Conservation (phyloP, 2,329 filamentous ascomycete species). For the Rhexocercosporidium sp. region DNA sequence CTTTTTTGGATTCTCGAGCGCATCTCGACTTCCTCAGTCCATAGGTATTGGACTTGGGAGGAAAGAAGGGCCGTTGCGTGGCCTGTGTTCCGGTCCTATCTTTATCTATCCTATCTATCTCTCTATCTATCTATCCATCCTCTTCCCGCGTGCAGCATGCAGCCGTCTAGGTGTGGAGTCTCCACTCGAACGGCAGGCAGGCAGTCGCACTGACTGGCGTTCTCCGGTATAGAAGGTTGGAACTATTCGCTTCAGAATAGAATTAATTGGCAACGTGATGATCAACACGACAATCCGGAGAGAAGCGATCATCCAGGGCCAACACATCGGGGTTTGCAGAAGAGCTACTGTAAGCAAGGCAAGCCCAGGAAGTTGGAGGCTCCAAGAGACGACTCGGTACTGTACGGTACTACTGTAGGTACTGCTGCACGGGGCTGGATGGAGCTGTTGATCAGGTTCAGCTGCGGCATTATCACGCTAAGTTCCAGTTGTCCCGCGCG, state of each 20-base stretch:
- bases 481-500: background rate
- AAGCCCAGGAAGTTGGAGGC: background rate
- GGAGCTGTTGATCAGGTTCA: background rate
- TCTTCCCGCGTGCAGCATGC: background rate
- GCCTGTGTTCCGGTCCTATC: background rate
- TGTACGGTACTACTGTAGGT: too few species aligned
- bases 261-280: background rate
- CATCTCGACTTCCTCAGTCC: background rate
- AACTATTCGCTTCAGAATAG: background rate
- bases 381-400: background rate
- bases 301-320: background rate
- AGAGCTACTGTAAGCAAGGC: background rate
- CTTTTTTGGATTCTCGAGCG: too few species aligned
- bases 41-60: too few species aligned
- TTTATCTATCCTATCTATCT: background rate
- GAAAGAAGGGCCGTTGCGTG: too few species aligned
- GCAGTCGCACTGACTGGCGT: too few species aligned
- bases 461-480: background rate
- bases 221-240: too few species aligned
- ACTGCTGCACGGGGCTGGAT: background rate
- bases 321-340: background rate
- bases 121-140: background rate
- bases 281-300: background rate
- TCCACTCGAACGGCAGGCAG: slow-evolving; percentile 1
- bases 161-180: background rate